Evolutionary conservation across 192 early-diverging fungal species (phyloP).

Genomic region (Coemansia sp.): DNA sequence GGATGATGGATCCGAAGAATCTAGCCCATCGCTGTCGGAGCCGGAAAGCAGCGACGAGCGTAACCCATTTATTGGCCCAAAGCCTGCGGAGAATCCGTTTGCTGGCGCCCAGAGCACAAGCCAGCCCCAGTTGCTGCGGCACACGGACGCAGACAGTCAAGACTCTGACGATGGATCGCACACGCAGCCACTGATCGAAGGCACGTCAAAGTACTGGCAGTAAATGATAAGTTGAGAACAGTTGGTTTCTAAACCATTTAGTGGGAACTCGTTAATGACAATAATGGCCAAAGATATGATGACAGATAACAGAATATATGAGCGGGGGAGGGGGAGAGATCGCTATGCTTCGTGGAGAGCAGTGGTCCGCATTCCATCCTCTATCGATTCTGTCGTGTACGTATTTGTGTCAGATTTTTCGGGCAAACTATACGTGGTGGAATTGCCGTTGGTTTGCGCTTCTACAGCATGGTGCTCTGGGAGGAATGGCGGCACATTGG

Average conservation of each 20-base stretch:
- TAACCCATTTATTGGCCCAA: neutral
- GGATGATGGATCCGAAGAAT: neutral
- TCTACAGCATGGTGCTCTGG: no score
- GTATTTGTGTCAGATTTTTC: neutral
- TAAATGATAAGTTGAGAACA: neutral
- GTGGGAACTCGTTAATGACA: no score
- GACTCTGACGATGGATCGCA: slow-evolving; percentile 11
- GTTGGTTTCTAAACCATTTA: no score
- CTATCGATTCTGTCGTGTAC: slow-evolving; percentile 7
- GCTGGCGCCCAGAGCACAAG: slow-evolving; percentile 3
- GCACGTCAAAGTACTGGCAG: slow-evolving; percentile 53
- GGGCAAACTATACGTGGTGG: neutral
- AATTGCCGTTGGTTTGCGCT: neutral
- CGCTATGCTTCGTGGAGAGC: neutral
- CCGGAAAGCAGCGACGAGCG: slow-evolving; percentile 5
- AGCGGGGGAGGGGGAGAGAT: no score
- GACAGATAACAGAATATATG: no score
- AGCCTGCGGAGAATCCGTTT: neutral
- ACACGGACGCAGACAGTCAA: neutral
- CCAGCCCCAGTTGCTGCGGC: neutral
- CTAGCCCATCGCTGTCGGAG: neutral
- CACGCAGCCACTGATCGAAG: slow-evolving; percentile 31
- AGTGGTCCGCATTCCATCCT: slow-evolving; percentile 7
- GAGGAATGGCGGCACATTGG: neutral
- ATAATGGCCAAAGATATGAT: no score